Evolutionary conservation across 208 protist genomes (phyloP), one percentile per base, ranked within the genome.

Genomic region (Balamuthia mandrillaris): DNA sequence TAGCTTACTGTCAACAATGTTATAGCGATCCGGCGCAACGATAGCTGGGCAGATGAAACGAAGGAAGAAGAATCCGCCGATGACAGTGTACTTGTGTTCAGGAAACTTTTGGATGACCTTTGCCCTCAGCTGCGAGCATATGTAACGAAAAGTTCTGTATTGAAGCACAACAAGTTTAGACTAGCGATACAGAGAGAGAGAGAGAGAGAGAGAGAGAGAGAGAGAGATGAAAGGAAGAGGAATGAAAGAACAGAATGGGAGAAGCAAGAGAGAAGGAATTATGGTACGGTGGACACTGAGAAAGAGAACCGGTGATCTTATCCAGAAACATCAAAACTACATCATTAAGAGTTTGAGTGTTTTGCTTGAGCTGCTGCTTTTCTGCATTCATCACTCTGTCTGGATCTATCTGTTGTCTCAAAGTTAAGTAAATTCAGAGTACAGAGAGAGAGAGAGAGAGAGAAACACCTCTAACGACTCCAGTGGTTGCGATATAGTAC

Each of bases 21-120:
- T 49, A 31, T 78, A 78, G 31, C 42, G 18, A 18, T 78, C 45
- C 0, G 68, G 68, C 33, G 45, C 58, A 5, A 78, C 68, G 47
- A 78, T 78, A 14, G 68, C 68, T 21, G 68, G 68, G 45, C 68
- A 78, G 14, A 78, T 42, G 45, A 78, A 78, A 14, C 68, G 68
- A 35, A 78, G 68, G 45, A 78, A 78, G 45, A 78, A 78, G 68
- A 78, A 78, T 5, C 68, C 68, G 31, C 68, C 68, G 45, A 78
- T 78, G 14, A 49, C 0, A 1, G 68, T 44, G 45, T 78, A 78
- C 68, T 78, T 78, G 68, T 49, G 52, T 33, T 58, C 68, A 33
- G 68, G 68, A n/a, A 78, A 78, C 45, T 78, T 78, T 9, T n/a
- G 52, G 24, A 78, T 42, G 4, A 78, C 68, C n/a, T 51, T 78